phyloP scores from a whole-genome alignment of 176 grass and related monocot species.

The Saccharum officinarum region DNA sequence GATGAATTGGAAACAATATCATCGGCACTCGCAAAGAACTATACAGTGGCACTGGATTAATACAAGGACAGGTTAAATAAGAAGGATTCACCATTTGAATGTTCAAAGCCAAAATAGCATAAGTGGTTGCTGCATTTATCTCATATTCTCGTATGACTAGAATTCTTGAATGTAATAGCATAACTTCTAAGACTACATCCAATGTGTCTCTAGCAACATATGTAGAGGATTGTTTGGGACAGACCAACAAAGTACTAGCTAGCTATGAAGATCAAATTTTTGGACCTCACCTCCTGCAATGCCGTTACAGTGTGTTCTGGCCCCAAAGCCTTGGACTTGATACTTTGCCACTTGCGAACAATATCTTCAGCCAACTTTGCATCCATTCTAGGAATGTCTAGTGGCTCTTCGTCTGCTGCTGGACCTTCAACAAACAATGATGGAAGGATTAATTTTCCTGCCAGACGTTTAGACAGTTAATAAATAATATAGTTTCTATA shows the following conservation, averaged over 20 bases:
- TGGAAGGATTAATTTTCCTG: constrained; percentile 12
- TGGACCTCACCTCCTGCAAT: constrained; percentile 71
- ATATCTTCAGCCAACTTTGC: constrained; percentile 71
- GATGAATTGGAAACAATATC: background rate
- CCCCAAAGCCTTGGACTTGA: constrained; percentile 85
- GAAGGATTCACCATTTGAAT: background rate
- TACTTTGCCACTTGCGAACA: constrained; percentile 85
- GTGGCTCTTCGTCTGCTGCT: constrained; percentile 35
- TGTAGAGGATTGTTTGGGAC: background rate
- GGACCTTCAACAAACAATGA: constrained; percentile 37
- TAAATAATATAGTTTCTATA: background rate
- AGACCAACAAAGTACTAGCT: background rate
- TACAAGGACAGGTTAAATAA: background rate
- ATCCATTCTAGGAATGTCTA: constrained; percentile 75
- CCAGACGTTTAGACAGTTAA: background rate
- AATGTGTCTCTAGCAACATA: background rate
- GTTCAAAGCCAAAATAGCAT: background rate
- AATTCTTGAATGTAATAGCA: background rate
- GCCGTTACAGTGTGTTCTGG: constrained; percentile 56
- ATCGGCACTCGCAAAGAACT: background rate
- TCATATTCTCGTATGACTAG: background rate
- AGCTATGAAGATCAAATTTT: background rate
- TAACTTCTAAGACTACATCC: background rate
- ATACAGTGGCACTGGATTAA: background rate
- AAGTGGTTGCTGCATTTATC: background rate